phyloP scores from a whole-genome alignment of 768 basidiomycete genomes.

The Phlebiopsis flavidoalba region DNA sequence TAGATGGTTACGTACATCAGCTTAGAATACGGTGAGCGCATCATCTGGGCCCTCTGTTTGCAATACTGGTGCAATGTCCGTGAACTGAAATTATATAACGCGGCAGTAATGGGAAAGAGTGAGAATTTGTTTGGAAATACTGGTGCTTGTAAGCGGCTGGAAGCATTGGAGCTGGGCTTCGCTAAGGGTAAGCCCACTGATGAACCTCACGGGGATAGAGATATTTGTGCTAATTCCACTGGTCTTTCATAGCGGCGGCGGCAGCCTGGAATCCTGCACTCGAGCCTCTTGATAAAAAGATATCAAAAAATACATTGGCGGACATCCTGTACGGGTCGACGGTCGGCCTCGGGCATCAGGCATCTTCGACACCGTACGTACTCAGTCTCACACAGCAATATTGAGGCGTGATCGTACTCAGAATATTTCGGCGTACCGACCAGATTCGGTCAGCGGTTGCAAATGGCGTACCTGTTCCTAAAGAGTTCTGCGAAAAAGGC shows the following conservation, averaged over 20 bases:
- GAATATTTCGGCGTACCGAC: background rate
- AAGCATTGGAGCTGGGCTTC: constrained; percentile 56
- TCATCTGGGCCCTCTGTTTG: background rate
- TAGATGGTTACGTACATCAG: constrained; percentile 38
- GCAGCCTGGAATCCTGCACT: constrained; percentile 57
- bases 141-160: constrained; percentile 61
- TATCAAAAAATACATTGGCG: constrained; percentile 68
- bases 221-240: background rate
- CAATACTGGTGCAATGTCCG: background rate
- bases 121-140: constrained; percentile 72
- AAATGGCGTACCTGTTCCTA: constrained; percentile 66
- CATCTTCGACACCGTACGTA: constrained; percentile 61
- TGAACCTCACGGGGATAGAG: background rate
- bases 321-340: constrained; percentile 67
- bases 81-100: background rate
- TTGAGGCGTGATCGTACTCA: background rate
- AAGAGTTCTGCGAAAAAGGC: constrained; percentile 62
- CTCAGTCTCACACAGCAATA: background rate
- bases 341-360: constrained; percentile 73
- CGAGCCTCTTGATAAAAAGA: constrained; percentile 51
- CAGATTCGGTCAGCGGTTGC: constrained; percentile 66
- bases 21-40: constrained; percentile 51
- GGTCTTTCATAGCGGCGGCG: constrained; percentile 48
- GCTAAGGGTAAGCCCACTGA: constrained; percentile 44
- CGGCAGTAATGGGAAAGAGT: constrained; percentile 57